Base-by-base conservation (phyloP, 345 rosid species). In the Angophora floribunda region DNA sequence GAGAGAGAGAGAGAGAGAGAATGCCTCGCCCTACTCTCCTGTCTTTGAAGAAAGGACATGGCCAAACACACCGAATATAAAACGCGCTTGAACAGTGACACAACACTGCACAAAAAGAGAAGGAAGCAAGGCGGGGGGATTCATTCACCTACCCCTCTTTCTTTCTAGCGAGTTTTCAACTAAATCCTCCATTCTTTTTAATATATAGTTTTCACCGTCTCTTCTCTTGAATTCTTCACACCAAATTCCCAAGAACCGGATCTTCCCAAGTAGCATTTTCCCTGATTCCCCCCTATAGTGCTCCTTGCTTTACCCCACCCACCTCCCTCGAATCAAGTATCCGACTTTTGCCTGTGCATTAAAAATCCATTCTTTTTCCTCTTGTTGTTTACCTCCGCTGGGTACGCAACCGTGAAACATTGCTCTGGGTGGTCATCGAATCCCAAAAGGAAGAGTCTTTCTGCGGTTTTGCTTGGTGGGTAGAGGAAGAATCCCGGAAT, bases 101-200 rank as follows among this genome's bases (percentile, higher is more conserved):
- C 84, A 1, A 41, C 28, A 5, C 49, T 19, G 7, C 82, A 5
- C 14, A 19, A 49, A 41, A 75, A 10, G 61, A 51, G n/a, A 45
- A 52, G 85, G 85, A 22, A 21, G 61, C 3, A 0, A 28, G 28
- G 61, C 12, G 24, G 0, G 61, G 28, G 9, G 28, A 22, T 55
- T 55, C 92, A 87, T 88, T 90, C 92, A 89, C 91, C 93, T 47
- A 87, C 87, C 91, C 70, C 41, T 28, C 84, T 79, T 59, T 82
- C 86, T 28, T 47, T 87, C 70, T 47, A 17, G 41, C 84, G 19
- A 75, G 84, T 22, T 41, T 75, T 41, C 84, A 11, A 75, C 82
- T 6, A 75, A 36, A 45, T 1, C 86, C 55, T 30, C 6, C 14
- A 32, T 32, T n/a, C 2, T 17, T 24, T 30, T 59, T 53, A 51